A percentile compares a stretch with the other conserved stretches of the same genome.
phyloP scores from a whole-genome alignment of 345 rosid species.

The Eucalyptus brandiana region DNA sequence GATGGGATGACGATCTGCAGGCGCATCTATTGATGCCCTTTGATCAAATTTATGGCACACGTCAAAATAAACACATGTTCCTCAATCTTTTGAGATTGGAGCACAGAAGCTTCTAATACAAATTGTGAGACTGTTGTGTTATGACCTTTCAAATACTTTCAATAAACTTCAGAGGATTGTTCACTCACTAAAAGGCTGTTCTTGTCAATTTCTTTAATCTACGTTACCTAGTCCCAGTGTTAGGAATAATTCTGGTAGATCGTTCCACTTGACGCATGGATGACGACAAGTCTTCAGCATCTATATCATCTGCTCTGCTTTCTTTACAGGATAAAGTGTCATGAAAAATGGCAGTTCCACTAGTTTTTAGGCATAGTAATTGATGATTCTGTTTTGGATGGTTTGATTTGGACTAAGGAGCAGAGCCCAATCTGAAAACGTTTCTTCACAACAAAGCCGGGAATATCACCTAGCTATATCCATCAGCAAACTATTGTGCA shows the following conservation, averaged over 20 bases:
- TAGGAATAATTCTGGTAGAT: not conserved
- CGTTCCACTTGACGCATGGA: not conserved
- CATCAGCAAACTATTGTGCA: not conserved
- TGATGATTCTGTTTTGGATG: not conserved
- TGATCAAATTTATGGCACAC: not conserved
- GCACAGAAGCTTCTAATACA: not conserved
- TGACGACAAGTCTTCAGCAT: not conserved
- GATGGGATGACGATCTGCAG: constrained; percentile 60
- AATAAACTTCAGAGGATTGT: not conserved
- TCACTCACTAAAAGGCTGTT: not conserved
- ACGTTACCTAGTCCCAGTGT: not conserved
- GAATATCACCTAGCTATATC: not conserved
- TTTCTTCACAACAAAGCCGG: not conserved
- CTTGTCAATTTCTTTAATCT: not conserved
- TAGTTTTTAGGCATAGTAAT: not conserved
- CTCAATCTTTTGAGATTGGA: not conserved
- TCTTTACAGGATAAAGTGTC: not conserved
- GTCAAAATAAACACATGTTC: not conserved
- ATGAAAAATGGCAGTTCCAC: not conserved
- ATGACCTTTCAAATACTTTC: not conserved
- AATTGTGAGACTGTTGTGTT: not conserved
- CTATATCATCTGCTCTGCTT: not conserved
- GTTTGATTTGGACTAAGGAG: not conserved
- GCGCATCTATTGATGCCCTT: not conserved
- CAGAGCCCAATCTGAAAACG: not conserved